Conservation (phyloP, 345 rosid species). For the Draba incana region DNA sequence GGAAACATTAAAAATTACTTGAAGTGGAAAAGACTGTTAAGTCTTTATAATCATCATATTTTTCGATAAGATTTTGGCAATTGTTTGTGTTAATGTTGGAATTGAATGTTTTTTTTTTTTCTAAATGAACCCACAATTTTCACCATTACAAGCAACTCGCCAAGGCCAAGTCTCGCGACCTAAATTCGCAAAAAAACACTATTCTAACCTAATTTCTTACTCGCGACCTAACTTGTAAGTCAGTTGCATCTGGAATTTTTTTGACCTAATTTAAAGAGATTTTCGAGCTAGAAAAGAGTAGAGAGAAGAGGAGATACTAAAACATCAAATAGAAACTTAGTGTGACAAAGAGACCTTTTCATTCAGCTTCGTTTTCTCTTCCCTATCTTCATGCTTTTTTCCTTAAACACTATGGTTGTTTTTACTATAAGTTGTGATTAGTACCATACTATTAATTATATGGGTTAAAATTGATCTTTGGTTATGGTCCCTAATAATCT, state of each 20-base stretch:
- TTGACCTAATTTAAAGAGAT: neutral
- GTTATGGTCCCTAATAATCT: neutral
- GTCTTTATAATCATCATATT: neutral
- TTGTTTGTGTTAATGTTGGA: neutral
- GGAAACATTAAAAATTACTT: neutral
- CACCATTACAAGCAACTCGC: neutral
- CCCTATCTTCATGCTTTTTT: neutral
- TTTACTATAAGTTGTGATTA: neutral
- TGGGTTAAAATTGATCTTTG: neutral
- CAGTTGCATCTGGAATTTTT: too few relatives aligned
- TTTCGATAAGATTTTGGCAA: neutral
- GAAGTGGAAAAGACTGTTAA: neutral
- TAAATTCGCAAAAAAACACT: neutral
- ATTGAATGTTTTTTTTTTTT: neutral
- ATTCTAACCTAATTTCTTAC: conserved; percentile 11
- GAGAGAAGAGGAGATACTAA: neutral
- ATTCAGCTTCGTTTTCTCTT: neutral
- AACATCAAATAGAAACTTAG: neutral
- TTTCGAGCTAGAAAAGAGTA: neutral
- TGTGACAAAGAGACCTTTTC: neutral
- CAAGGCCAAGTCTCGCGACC: neutral
- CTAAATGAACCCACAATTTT: neutral
- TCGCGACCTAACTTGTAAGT: too few relatives aligned
- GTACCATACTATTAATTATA: neutral
- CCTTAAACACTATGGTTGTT: neutral